These are phyloP conservation scores for Pseudogymnoascus sp. DNA, from an alignment of 2,329 filamentous ascomycete genomes.

Conservation along the genomic window DNA sequence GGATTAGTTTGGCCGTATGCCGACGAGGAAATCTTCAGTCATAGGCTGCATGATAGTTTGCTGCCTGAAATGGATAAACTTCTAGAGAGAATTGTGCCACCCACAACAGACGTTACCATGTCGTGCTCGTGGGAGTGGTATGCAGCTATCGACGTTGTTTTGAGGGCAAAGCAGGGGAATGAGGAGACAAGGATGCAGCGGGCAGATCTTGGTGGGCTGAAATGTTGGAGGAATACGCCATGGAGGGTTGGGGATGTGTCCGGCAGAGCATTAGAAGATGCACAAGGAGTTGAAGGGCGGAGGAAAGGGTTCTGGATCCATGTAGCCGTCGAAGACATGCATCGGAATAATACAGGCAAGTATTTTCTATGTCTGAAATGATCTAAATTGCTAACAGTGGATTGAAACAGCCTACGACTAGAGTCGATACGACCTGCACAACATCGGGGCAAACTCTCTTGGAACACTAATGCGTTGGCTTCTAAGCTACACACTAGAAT, in stretches of 20 bases:
- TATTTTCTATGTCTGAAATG: not conserved
- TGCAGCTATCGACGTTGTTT: not conserved
- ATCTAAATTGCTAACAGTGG: not conserved
- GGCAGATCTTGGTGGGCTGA: not conserved
- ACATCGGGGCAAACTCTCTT: not conserved
- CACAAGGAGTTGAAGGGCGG: not conserved
- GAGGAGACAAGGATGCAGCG: not conserved
- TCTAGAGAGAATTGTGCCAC: not conserved
- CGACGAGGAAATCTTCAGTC: not conserved
- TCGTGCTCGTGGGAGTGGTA: not conserved
- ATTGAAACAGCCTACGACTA: not conserved
- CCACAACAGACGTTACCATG: not conserved
- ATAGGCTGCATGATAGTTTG: not conserved
- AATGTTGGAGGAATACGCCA: not conserved
- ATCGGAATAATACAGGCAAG: not conserved
- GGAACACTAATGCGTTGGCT: not conserved
- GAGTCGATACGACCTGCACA: not conserved
- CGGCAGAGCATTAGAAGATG: not conserved
- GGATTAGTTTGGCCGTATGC: not conserved
- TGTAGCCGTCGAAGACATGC: not conserved
- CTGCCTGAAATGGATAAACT: not conserved
- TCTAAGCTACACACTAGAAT: too few species aligned
- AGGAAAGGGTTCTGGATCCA: not conserved
- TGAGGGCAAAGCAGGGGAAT: not conserved
- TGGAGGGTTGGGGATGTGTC: not conserved